These are phyloP conservation scores for Rhizopogon hawkerae DNA, from an alignment of 1,284 basidiomycete species.

Conservation along the genomic window DNA sequence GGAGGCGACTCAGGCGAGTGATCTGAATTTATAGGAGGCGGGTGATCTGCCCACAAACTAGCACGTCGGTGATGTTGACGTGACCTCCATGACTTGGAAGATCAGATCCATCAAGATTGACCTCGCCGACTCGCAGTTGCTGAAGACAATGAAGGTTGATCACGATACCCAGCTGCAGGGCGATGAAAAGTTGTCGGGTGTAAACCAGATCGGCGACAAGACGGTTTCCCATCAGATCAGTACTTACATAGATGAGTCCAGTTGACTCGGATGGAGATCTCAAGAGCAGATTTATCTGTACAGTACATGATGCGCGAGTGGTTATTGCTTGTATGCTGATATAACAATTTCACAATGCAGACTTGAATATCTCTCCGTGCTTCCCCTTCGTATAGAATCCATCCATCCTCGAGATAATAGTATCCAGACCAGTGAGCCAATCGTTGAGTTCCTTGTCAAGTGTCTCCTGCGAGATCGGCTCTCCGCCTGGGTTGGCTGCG, in stretches of 20 bases:
- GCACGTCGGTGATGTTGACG: no score
- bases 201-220: no score
- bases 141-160: no score
- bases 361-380: slow-evolving; percentile 28
- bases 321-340: background rate
- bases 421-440: slow-evolving; percentile 63
- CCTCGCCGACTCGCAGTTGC: no score
- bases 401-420: slow-evolving; percentile 65
- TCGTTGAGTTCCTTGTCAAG: slow-evolving; percentile 64
- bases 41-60: no score
- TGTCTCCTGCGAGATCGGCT: slow-evolving; percentile 50
- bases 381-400: slow-evolving; percentile 55
- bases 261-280: background rate
- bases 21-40: no score
- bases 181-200: no score
- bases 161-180: no score
- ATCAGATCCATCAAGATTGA: no score
- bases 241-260: background rate
- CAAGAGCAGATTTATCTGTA: background rate
- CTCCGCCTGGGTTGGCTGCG: slow-evolving; percentile 58
- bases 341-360: background rate
- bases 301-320: background rate
- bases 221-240: no score
- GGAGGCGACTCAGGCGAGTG: no score
- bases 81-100: no score